Conservation (phyloP, 495 filamentous ascomycete species). For the Tuber microsphaerosporum region DNA sequence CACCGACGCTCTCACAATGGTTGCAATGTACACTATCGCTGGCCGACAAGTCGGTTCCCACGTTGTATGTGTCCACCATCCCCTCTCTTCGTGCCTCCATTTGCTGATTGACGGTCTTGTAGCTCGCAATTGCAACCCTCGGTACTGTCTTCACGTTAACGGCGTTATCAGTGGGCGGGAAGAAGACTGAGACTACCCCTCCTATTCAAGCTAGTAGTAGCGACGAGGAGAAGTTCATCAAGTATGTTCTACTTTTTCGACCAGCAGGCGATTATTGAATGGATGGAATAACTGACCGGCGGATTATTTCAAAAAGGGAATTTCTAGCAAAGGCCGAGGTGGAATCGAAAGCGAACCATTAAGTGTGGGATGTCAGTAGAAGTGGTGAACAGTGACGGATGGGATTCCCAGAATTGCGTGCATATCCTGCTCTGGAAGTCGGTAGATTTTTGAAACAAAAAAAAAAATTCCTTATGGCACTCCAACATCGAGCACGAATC, state of each 20-base stretch:
- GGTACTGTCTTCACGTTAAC: constrained; percentile 56
- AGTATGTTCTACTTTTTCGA: constrained; percentile 54
- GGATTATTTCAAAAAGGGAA: constrained; percentile 53
- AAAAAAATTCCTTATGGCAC: neutral
- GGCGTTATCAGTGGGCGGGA: constrained; percentile 53
- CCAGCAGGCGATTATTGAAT: neutral
- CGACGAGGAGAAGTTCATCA: constrained; percentile 96
- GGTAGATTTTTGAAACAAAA: neutral
- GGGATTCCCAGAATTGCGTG: neutral
- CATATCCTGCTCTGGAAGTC: neutral
- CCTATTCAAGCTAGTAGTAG: constrained; percentile 80
- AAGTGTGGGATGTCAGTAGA: constrained; percentile 36
- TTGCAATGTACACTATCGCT: constrained; percentile 72
- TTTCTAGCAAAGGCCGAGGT: constrained; percentile 67
- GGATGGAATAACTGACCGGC: neutral
- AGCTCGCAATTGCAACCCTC: constrained; percentile 86
- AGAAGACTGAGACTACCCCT: constrained; percentile 61
- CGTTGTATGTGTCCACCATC: constrained; percentile 58
- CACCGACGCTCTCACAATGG: constrained; percentile 58
- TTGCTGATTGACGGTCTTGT: neutral
- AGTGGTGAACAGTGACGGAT: neutral
- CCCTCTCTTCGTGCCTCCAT: neutral
- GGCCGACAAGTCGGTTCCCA: constrained; percentile 92
- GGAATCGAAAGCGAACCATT: constrained; percentile 63
- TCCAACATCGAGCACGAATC: neutral